Conservation (phyloP, 1,284 basidiomycete genomes). For the Boletus putidus region DNA sequence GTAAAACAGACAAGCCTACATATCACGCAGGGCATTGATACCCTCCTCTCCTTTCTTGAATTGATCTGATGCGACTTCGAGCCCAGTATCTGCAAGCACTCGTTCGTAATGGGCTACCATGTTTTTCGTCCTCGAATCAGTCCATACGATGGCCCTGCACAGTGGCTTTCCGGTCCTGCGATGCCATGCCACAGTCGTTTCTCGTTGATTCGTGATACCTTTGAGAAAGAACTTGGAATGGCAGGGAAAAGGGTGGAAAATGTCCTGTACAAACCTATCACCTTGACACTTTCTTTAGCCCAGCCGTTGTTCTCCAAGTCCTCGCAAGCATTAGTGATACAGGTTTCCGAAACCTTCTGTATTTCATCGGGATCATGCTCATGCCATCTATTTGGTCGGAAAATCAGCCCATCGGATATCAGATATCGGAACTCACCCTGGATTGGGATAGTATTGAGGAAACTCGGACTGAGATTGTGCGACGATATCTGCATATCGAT, state of each 20-base stretch:
- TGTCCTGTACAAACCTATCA: slow-evolving; percentile 67
- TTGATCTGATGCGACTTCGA: slow-evolving; percentile 68
- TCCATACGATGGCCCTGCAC: slow-evolving; percentile 94
- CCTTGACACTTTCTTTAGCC: slow-evolving; percentile 80
- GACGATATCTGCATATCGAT: slow-evolving; percentile 85
- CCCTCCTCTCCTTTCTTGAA: slow-evolving; percentile 74
- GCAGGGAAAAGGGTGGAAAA: slow-evolving; percentile 15
- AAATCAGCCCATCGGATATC: background rate
- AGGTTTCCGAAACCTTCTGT: slow-evolving; percentile 72
- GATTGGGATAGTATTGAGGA: slow-evolving; percentile 87
- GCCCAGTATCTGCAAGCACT: slow-evolving; percentile 71
- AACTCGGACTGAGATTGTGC: slow-evolving; percentile 89
- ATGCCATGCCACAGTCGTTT: slow-evolving; percentile 96
- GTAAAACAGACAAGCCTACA: slow-evolving; percentile 48
- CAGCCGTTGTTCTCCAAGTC: slow-evolving; percentile 76
- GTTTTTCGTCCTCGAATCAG: slow-evolving; percentile 87
- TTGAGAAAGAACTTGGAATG: slow-evolving; percentile 3
- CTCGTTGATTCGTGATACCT: slow-evolving; percentile 98
- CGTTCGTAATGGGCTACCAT: slow-evolving; percentile 78
- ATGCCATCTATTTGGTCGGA: slow-evolving; percentile 70
- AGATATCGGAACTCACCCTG: slow-evolving; percentile 56
- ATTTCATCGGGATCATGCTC: slow-evolving; percentile 92
- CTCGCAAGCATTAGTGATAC: slow-evolving; percentile 74
- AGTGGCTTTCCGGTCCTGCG: slow-evolving; percentile 85
- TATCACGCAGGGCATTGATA: slow-evolving; percentile 60